Conservation (phyloP, 306 rosid species). For the Trifolium pratense region DNA sequence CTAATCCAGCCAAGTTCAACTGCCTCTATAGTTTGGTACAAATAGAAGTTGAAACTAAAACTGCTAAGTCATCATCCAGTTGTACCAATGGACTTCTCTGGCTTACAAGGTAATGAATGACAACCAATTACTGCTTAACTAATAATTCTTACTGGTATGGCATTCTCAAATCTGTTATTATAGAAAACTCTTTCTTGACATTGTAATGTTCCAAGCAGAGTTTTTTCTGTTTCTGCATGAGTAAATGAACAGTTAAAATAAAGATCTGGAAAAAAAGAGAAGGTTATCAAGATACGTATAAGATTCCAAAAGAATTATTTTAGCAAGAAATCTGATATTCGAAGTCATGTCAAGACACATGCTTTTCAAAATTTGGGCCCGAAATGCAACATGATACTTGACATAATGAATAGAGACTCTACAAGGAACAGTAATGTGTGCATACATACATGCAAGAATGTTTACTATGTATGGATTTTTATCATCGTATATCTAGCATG, state of each 20-base stretch:
- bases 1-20: constrained; percentile 66
- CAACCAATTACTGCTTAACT: constrained; percentile 21
- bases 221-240: neutral
- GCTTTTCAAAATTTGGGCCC: constrained; percentile 26
- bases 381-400: constrained; percentile 10
- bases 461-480: constrained; percentile 14
- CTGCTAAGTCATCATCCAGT: constrained; percentile 88
- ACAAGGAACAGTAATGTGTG: neutral
- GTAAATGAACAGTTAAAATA: neutral
- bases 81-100: constrained; percentile 99
- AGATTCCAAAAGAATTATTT: neutral
- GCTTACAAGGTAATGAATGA: constrained; percentile 80
- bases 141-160: constrained; percentile 29
- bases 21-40: constrained; percentile 80
- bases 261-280: neutral
- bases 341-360: neutral
- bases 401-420: constrained; percentile 22
- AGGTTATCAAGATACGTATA: neutral
- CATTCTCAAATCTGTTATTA: constrained; percentile 26
- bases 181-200: constrained; percentile 1
- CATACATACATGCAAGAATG: neutral
- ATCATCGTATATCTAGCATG: constrained; percentile 14
- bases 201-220: constrained; percentile 6
- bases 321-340: neutral
- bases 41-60: constrained; percentile 74